Conservation (phyloP, 169 alveolate genomes). For the Eimeria necatrix region DNA sequence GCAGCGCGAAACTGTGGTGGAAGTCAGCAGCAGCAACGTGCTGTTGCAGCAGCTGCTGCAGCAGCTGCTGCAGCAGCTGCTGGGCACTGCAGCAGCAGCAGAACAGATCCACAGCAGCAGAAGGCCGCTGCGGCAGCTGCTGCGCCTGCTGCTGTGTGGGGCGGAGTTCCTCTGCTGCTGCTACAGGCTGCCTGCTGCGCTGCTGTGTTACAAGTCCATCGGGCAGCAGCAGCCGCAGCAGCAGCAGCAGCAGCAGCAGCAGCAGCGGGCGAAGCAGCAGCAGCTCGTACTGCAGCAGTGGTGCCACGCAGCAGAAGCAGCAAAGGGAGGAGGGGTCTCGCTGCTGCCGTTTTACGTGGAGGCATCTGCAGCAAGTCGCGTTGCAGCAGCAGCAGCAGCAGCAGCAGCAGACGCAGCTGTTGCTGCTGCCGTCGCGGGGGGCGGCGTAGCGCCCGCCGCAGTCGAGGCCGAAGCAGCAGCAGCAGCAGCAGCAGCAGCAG, state of each 20-base stretch:
- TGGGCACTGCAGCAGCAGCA: conserved; percentile 31
- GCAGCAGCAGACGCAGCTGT: neutral
- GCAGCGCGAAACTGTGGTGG: conserved; percentile 31
- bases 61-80: conserved; percentile 62
- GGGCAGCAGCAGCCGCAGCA: conserved; percentile 31
- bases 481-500: conserved; percentile 43
- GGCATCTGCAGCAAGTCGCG: neutral
- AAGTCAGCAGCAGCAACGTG: conserved; percentile 13
- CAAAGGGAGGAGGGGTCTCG: conserved; percentile 37
- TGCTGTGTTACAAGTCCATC: conserved; percentile 47
- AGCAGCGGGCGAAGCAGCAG: neutral
- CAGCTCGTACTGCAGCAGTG: conserved; percentile 46
- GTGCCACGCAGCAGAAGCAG: conserved; percentile 49
- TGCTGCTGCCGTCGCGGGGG: neutral
- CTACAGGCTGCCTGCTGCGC: conserved; percentile 68
- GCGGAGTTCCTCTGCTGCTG: conserved; percentile 61
- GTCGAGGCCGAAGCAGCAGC: neutral
- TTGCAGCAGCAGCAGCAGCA: conserved; percentile 5
- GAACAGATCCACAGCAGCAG: conserved; percentile 52
- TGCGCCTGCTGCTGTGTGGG: conserved; percentile 75
- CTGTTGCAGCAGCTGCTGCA: conserved; percentile 54
- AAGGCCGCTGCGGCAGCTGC: conserved; percentile 52
- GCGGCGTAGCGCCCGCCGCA: neutral
- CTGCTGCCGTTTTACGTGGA: conserved; percentile 15
- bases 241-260: conserved; percentile 72